Conservation (phyloP, 768 basidiomycete genomes). For the Sistotremastrum suecicum region DNA sequence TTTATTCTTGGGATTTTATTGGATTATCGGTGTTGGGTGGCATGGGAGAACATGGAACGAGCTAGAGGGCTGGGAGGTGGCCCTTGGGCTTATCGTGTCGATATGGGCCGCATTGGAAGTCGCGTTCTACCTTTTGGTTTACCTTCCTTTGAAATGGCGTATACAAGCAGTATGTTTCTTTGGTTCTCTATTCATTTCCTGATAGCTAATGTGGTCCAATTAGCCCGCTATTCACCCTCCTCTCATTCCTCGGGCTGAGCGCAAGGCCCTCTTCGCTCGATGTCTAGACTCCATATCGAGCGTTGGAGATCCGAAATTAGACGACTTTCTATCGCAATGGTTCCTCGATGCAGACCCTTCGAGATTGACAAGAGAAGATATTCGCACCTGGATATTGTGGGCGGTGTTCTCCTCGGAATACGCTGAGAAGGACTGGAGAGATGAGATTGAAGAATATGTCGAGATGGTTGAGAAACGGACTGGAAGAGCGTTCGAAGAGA, state of each 20-base stretch:
- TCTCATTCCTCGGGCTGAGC: conserved; percentile 24
- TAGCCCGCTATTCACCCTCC: conserved; percentile 23
- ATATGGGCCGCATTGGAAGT: conserved; percentile 20
- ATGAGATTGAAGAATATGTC: conserved; percentile 38
- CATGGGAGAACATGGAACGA: no score
- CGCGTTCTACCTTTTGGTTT: conserved; percentile 34
- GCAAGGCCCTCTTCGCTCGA: conserved; percentile 33
- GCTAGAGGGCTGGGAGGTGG: no score
- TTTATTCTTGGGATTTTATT: no score
- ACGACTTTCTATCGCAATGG: conserved; percentile 34
- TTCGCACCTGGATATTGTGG: conserved; percentile 53
- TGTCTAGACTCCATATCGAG: conserved; percentile 21
- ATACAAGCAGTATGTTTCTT: conserved; percentile 17
- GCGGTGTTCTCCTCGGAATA: conserved; percentile 35
- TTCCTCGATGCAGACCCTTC: conserved; percentile 23
- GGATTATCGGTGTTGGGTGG: no score
- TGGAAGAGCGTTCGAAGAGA: conserved; percentile 26
- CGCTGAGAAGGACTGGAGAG: conserved; percentile 26
- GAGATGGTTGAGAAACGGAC: conserved; percentile 23
- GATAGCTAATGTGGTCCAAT: not conserved
- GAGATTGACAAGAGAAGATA: conserved; percentile 30
- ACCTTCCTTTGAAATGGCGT: conserved; percentile 27
- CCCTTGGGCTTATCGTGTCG: no score
- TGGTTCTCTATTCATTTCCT: not conserved
- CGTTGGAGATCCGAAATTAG: conserved; percentile 6